A percentile compares a stretch with the other conserved stretches of the same genome.
phyloP scores from a whole-genome alignment of 257 asterid species.

The Plantago ovata region DNA sequence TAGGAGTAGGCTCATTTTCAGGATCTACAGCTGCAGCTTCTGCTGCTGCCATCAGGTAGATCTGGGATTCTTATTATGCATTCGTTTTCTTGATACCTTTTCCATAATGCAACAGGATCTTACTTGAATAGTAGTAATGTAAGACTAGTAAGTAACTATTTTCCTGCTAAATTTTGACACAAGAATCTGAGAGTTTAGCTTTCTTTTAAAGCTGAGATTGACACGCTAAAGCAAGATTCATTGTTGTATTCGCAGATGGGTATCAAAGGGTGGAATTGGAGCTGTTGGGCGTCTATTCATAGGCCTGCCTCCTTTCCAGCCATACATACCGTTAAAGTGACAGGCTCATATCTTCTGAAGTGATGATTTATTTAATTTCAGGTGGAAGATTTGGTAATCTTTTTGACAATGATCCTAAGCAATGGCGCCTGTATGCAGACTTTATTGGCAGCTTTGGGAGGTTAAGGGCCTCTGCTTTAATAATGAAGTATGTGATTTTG shows the following conservation, averaged over 20 bases:
- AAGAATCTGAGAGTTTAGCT: conserved; percentile 12
- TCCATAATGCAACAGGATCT: neutral
- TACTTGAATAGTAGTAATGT: neutral
- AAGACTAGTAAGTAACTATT: conserved; percentile 10
- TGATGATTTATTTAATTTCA: conserved; percentile 35
- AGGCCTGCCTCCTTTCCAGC: conserved; percentile 47
- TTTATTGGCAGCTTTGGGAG: conserved; percentile 95
- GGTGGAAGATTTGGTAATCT: conserved; percentile 97
- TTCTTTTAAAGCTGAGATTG: conserved; percentile 13
- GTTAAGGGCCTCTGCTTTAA: conserved; percentile 30
- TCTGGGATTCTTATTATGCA: conserved; percentile 8
- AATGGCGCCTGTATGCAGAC: conserved; percentile 98
- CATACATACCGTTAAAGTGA: conserved; percentile 14
- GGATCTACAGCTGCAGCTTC: conserved; percentile 95
- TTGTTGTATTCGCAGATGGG: conserved; percentile 67
- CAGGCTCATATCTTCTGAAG: conserved; percentile 7
- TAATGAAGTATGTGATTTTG: conserved; percentile 9
- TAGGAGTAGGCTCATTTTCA: conserved; percentile 87
- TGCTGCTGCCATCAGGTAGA: conserved; percentile 93
- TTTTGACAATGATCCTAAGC: conserved; percentile 95
- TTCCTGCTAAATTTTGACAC: conserved; percentile 8
- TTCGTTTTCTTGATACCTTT: too few species aligned
- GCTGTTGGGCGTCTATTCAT: conserved; percentile 90
- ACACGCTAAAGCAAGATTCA: conserved; percentile 14
- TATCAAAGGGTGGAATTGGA: conserved; percentile 96